These are phyloP conservation scores for Vigna mungo DNA, from an alignment of 306 rosid genomes.

Conservation along the genomic window DNA sequence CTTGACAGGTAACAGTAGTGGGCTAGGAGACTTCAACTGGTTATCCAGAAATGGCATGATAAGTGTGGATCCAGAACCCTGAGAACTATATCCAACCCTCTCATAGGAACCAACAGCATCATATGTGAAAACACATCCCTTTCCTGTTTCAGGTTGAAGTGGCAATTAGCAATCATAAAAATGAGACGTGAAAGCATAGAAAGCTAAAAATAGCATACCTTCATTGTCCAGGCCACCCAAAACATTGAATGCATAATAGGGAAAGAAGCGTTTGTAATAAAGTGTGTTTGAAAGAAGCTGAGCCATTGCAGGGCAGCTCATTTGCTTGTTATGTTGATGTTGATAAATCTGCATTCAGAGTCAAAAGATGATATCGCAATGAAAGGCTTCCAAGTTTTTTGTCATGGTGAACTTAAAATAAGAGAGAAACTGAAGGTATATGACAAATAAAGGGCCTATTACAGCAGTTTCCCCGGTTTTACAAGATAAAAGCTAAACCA, in stretches of 20 bases:
- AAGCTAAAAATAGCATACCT: conserved; percentile 61
- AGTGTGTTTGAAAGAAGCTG: conserved; percentile 96
- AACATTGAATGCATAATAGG: conserved; percentile 93
- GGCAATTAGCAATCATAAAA: conserved; percentile 13
- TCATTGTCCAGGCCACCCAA: conserved; percentile 95
- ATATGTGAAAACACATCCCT: conserved; percentile 98
- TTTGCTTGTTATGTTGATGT: conserved; percentile 97
- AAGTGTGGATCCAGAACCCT: conserved; percentile 97
- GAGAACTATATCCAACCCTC: conserved; percentile 97
- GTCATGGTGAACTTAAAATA: conserved; percentile 3
- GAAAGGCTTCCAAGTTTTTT: conserved; percentile 2
- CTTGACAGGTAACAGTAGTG: conserved; percentile 83
- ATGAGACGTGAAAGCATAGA: conserved; percentile 31
- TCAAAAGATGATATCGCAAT: conserved; percentile 11
- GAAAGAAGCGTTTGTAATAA: conserved; percentile 95
- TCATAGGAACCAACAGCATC: conserved; percentile 99
- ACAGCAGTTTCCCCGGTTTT: background rate
- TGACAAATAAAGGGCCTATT: background rate
- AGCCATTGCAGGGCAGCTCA: conserved; percentile 99
- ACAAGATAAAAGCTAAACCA: background rate
- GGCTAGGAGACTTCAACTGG: conserved; percentile 94
- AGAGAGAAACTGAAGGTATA: background rate
- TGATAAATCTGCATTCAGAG: conserved; percentile 74
- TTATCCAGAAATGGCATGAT: conserved; percentile 90
- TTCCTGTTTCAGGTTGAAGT: conserved; percentile 60